A percentile compares a stretch with the other conserved stretches of the same genome.
Evolutionary conservation across 768 basidiomycete species (phyloP).

Genomic region (Lactarius sp.): DNA sequence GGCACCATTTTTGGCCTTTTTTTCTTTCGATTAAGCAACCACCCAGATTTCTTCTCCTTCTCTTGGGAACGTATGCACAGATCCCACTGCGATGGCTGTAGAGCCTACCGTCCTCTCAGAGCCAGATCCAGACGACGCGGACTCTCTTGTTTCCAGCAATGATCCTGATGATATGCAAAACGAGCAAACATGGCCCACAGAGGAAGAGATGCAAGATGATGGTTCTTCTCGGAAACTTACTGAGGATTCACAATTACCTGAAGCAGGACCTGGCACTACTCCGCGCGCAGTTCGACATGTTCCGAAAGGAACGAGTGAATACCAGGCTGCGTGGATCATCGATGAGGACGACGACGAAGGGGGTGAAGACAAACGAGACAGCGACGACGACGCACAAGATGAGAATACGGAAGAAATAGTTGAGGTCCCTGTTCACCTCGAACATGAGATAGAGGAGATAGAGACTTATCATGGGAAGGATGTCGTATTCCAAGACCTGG

Average conservation of each 20-base stretch:
- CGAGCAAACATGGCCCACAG: conserved; percentile 98
- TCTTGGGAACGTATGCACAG: conserved; percentile 37
- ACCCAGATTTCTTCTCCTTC: conserved; percentile 65
- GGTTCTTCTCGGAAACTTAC: conserved; percentile 27
- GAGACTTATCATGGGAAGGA: conserved; percentile 38
- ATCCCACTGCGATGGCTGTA: conserved; percentile 54
- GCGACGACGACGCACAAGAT: conserved; percentile 38
- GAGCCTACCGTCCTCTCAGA: conserved; percentile 64
- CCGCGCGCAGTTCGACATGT: conserved; percentile 76
- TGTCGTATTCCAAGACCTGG: conserved; percentile 69
- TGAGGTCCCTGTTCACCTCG: conserved; percentile 47
- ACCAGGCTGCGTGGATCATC: conserved; percentile 95
- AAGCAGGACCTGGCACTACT: conserved; percentile 66
- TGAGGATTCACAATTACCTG: conserved; percentile 45
- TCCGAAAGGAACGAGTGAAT: conserved; percentile 94
- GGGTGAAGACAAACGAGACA: conserved; percentile 32
- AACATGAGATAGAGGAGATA: conserved; percentile 52
- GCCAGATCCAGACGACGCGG: conserved; percentile 58
- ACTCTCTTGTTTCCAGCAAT: conserved; percentile 84
- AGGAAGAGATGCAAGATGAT: conserved; percentile 80
- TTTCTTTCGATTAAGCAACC: background rate
- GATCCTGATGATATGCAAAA: conserved; percentile 86
- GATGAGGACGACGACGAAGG: conserved; percentile 62
- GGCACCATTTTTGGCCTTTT: background rate
- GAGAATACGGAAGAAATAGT: conserved; percentile 51